Conservation (phyloP, 192 early-diverging fungal species). For the Coemansia sp. region DNA sequence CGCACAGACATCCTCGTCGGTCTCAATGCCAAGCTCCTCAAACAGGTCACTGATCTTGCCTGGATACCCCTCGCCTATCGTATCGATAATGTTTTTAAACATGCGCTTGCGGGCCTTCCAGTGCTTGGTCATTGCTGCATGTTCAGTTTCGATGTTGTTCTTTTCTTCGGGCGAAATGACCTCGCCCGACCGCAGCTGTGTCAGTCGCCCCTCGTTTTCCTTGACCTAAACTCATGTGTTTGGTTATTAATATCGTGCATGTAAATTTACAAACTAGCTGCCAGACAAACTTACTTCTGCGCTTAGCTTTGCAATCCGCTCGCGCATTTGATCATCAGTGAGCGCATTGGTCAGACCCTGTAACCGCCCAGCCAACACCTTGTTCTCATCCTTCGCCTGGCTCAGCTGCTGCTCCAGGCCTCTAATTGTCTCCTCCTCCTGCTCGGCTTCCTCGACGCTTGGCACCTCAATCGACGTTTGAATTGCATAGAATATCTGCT, state of each 20-base stretch:
- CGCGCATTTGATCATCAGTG: constrained; percentile 46
- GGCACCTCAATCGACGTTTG: constrained; percentile 34
- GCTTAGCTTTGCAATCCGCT: constrained; percentile 35
- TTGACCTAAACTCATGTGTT: constrained; percentile 11
- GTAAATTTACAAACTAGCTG: not conserved
- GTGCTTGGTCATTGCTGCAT: constrained; percentile 47
- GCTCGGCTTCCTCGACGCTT: constrained; percentile 42
- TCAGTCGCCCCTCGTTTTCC: constrained; percentile 32
- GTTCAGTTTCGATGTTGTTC: constrained; percentile 27
- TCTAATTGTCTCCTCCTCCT: constrained; percentile 39
- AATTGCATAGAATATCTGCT: constrained; percentile 42
- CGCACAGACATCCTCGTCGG: constrained; percentile 53
- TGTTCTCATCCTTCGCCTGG: constrained; percentile 32
- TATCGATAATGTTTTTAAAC: constrained; percentile 56
- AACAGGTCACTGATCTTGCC: constrained; percentile 54
- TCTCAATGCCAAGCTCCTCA: constrained; percentile 60
- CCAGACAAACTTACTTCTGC: constrained; percentile 17
- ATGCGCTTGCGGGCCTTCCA: constrained; percentile 58
- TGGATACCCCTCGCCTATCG: constrained; percentile 55
- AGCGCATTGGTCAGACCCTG: constrained; percentile 30
- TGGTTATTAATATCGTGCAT: no score
- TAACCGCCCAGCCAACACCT: constrained; percentile 16
- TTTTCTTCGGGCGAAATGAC: constrained; percentile 47
- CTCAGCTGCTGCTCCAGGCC: constrained; percentile 23
- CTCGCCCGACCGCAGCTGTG: constrained; percentile 36